Evolutionary conservation across 306 rosid species (phyloP), one percentile per base, ranked within the genome.

Genomic region (Casuarina cunninghamiana): DNA sequence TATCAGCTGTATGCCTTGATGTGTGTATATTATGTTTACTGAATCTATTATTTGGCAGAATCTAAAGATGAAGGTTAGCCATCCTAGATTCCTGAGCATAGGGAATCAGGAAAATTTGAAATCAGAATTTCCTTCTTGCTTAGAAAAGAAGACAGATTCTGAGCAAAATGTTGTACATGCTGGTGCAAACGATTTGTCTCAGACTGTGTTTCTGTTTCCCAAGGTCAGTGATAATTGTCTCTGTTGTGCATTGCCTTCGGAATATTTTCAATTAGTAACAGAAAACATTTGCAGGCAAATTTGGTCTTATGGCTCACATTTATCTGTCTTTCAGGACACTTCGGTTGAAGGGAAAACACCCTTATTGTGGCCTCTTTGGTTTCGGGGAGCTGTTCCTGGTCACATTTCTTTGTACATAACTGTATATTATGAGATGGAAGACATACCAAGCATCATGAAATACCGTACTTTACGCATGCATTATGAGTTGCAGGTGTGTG

Each of bases 331-430:
- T 72, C 91, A 96, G 99, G 97, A 85, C 44, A 91, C 90, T 26
- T 63, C 78, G 63, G 79, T 93, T 76, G 95, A 86, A 81, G 91
- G 89, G 3, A 94, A 79, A 80, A 78, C 84, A 74, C 90, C 97
- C 54, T 86, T 91, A 67, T 76, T 80, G 82, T 96, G 97, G 97
- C 98, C 99, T 81, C 97, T 96, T 85, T 96, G 98, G 99, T 83
- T 93, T 84, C 86, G 98, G 76, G 98, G 98, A 75, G 98, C 99
- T 77, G 86, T 83, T 85, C 91, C 97, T 44, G 99, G 99, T 82
- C 79, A 91, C 82, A 83, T 90, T 76, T 88, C 94, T 73, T 84
- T 96, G 83, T 81, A 85, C 77, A 75, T 93, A 61, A 85, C 94
- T 87, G 84, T 96, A 87, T 96, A 96, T 84, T 96, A 96, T 78